Evolutionary conservation across 345 rosid genomes (phyloP), one percentile per base, ranked within the genome.

Genomic region (Aquilaria yunnanensis): DNA sequence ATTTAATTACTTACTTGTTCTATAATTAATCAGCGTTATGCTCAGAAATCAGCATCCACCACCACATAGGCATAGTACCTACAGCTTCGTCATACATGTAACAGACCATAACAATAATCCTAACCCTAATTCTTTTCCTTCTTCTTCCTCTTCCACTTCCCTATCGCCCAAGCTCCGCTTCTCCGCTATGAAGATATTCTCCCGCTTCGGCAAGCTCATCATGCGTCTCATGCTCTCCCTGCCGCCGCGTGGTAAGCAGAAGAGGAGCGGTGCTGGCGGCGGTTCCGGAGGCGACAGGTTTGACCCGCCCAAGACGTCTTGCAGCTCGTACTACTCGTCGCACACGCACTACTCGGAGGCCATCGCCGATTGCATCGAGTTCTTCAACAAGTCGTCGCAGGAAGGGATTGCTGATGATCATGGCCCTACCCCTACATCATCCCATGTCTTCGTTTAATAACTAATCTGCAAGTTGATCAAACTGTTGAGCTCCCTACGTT

Each of bases 331-430:
- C 61, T 89, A 89, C 82, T 92, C 98, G 0, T 85, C 98, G 14
- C 92, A 87, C 5, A 69, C 89, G 5, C 96, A 92, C 45, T 87
- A 92, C 63, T 74, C 71, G 4, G 96, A 89, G 70, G 96, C 98
- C 47, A 83, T 89, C n/a, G 88, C 96, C 0, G 98, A 89, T 70
- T 92, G 98, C 73, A 92, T 92, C 31, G 98, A 87, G 91, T 92
- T 92, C 79, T 82, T 92, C 67, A 92, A 89, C 63, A 87, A 84
- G 85, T 85, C 98, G 4, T 81, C 95, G 2, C 85, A 73, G 70
- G 83, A 78, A 3, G 86, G 76, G 67, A 32, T 60, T 65, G 59
- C 63, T 33, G 81, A 75, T 9, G 84, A 76, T 45, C 59, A 65
- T 23, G 23, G 23, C 23, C 23, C 23, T 23, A 23, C 23, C 23